These are phyloP conservation scores for Ophiognomonia clavigignenti-juglandacearum DNA, from an alignment of 2,329 filamentous ascomycete genomes.

Conservation along the genomic window DNA sequence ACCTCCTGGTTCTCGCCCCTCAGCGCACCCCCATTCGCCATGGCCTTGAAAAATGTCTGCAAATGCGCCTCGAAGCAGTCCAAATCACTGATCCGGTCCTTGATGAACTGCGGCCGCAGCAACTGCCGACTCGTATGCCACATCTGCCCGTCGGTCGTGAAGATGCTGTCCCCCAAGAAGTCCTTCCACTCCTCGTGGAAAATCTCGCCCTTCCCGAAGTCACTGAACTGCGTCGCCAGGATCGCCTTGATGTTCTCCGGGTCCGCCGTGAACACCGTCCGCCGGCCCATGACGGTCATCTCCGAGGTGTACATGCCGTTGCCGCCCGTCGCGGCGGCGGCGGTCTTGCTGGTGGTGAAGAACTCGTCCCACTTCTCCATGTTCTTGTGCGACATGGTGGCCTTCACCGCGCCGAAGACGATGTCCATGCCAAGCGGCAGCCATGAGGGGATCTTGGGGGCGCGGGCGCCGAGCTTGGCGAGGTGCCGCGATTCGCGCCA, in stretches of 20 bases:
- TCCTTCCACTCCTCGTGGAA: conserved; percentile 74
- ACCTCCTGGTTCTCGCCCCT: conserved; percentile 59
- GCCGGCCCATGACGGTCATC: conserved; percentile 44
- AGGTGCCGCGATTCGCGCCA: conserved; percentile 40
- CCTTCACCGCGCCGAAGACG: conserved; percentile 49
- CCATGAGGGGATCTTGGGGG: conserved; percentile 29
- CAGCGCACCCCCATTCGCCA: conserved; percentile 54
- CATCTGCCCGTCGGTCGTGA: conserved; percentile 70
- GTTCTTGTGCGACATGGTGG: conserved; percentile 49
- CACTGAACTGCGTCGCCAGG: conserved; percentile 77
- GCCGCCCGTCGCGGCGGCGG: conserved; percentile 57
- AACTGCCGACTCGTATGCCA: conserved; percentile 82
- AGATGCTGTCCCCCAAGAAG: conserved; percentile 73
- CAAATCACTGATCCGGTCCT: conserved; percentile 77
- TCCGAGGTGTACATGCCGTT: conserved; percentile 54
- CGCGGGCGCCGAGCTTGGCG: conserved; percentile 39
- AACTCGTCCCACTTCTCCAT: conserved; percentile 56
- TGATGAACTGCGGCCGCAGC: conserved; percentile 81
- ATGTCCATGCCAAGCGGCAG: conserved; percentile 62
- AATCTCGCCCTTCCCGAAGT: conserved; percentile 74
- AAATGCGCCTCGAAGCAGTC: conserved; percentile 78
- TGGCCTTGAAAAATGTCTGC: conserved; percentile 63
- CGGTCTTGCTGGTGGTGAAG: conserved; percentile 40
- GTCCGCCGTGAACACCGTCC: conserved; percentile 73
- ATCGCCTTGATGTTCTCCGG: conserved; percentile 90